Conservation (phyloP, 1,284 basidiomycete species). For the Austroboletus niveus region DNA sequence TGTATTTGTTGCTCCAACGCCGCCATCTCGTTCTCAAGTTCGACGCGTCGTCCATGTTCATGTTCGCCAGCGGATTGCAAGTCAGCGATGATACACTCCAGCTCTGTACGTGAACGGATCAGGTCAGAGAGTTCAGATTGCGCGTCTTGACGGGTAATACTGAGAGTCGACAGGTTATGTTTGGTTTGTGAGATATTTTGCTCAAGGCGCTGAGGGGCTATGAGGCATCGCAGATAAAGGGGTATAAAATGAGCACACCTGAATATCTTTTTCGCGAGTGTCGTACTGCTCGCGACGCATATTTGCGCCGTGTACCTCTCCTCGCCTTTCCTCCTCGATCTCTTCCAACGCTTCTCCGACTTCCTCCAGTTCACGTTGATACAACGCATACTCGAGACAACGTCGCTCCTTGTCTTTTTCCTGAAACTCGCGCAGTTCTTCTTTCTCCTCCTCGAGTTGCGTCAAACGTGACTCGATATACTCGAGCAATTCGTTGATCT, state of each 20-base stretch:
- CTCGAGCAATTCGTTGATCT: slow-evolving; percentile 87
- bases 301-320: slow-evolving; percentile 85
- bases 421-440: slow-evolving; percentile 96
- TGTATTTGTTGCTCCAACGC: slow-evolving; percentile 59
- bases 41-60: slow-evolving; percentile 62
- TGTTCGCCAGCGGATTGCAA: slow-evolving; percentile 61
- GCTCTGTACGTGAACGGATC: slow-evolving; percentile 72
- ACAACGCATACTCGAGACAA: slow-evolving; percentile 94
- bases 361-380: slow-evolving; percentile 89
- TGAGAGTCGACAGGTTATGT: slow-evolving; percentile 70
- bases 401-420: slow-evolving; percentile 92
- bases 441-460: slow-evolving; percentile 97
- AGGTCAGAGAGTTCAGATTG: slow-evolving; percentile 80
- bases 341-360: slow-evolving; percentile 82
- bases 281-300: slow-evolving; percentile 79
- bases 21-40: slow-evolving; percentile 66
- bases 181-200: slow-evolving; percentile 69
- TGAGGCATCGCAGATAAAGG: slow-evolving; percentile 4
- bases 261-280: slow-evolving; percentile 78
- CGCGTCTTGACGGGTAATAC: slow-evolving; percentile 66
- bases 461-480: slow-evolving; percentile 89
- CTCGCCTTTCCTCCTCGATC: slow-evolving; percentile 78
- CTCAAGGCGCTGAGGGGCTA: slow-evolving; percentile 60
- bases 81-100: slow-evolving; percentile 84
- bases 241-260: slow-evolving; percentile 47